Evolutionary conservation across 306 rosid species (phyloP).

Genomic region (Rubus parviflorus): DNA sequence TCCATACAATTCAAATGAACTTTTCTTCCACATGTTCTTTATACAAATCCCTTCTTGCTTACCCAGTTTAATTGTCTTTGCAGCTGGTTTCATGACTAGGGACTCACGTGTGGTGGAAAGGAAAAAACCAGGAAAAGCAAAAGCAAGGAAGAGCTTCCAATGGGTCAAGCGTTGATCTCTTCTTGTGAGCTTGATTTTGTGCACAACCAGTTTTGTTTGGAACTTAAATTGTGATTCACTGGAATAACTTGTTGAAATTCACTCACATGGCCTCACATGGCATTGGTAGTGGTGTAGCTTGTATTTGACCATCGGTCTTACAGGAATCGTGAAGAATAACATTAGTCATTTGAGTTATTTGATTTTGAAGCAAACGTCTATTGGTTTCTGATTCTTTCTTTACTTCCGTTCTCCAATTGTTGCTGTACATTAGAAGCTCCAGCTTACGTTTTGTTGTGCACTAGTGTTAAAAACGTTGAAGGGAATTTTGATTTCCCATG

Average conservation of each 20-base stretch:
- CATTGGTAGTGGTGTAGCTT: slow-evolving; percentile 2
- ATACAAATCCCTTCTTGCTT: slow-evolving; percentile 16
- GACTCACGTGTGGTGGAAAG: slow-evolving; percentile 91
- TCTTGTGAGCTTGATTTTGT: slow-evolving; percentile 14
- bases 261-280: neutral
- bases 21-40: neutral
- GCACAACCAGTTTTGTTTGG: slow-evolving; percentile 27
- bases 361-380: neutral
- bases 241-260: slow-evolving; percentile 18
- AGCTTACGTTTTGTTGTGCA: neutral
- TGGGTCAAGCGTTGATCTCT: slow-evolving; percentile 88
- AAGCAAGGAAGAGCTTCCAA: slow-evolving; percentile 97
- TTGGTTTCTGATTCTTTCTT: neutral
- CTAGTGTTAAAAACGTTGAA: neutral
- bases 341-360: neutral
- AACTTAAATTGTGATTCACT: slow-evolving; percentile 26
- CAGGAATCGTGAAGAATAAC: neutral
- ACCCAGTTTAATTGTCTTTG: slow-evolving; percentile 18
- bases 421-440: neutral
- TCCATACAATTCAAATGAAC: neutral
- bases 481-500: too few species aligned
- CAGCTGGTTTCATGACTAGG: slow-evolving; percentile 96
- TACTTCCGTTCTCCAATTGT: neutral
- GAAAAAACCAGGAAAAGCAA: slow-evolving; percentile 96
- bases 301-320: neutral